Percentiles rank a stretch among this genome's conserved stretches.
These are phyloP conservation scores for Rhizophora mangle DNA, from an alignment of 345 rosid genomes.

Conservation along the genomic window DNA sequence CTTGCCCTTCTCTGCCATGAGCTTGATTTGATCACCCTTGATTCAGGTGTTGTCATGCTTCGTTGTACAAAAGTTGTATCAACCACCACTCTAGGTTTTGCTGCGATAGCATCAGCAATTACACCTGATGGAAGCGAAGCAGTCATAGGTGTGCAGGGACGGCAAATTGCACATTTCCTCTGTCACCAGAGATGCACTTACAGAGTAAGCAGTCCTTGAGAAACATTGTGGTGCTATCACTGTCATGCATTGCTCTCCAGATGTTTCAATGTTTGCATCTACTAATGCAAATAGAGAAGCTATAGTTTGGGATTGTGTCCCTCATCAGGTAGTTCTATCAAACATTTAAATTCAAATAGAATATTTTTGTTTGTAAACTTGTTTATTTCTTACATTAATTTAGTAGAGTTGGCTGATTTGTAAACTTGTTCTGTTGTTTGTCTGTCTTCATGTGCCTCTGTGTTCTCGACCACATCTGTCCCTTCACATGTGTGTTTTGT, in stretches of 20 bases:
- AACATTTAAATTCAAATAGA: not conserved
- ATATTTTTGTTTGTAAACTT: not conserved
- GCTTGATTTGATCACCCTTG: constrained; percentile 62
- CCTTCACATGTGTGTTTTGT: no score
- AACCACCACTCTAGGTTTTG: constrained; percentile 68
- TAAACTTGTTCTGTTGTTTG: no score
- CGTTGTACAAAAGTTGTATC: constrained; percentile 63
- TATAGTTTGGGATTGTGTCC: constrained; percentile 73
- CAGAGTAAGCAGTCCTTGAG: constrained; percentile 76
- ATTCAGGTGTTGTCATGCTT: constrained; percentile 82
- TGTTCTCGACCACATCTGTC: no score
- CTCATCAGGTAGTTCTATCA: constrained; percentile 56
- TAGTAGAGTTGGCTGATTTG: no score
- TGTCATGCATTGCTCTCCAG: constrained; percentile 85
- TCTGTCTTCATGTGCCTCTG: no score
- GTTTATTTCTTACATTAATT: no score
- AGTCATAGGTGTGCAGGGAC: constrained; percentile 67
- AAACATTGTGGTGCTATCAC: constrained; percentile 86
- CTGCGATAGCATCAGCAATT: constrained; percentile 72
- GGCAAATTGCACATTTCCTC: constrained; percentile 79
- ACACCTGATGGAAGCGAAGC: constrained; percentile 94
- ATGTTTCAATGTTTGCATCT: constrained; percentile 88
- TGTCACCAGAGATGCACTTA: constrained; percentile 59
- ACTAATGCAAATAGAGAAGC: constrained; percentile 91
- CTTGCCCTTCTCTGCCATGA: constrained; percentile 66